phyloP scores from a whole-genome alignment of 140 eudicot species.

The Anethum foeniculum region DNA sequence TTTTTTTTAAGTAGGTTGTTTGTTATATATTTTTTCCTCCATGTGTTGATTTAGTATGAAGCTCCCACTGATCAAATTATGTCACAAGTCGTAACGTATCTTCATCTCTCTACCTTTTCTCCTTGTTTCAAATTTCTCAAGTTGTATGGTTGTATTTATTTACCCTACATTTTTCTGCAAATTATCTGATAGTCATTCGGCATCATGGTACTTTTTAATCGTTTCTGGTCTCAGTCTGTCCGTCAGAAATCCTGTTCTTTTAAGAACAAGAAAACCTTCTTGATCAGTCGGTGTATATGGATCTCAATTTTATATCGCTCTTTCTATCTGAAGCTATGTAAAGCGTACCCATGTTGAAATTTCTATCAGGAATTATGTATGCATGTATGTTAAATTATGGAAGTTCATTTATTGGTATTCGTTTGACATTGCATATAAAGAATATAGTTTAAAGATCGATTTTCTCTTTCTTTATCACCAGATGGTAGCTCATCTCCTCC shows the following conservation, averaged over 20 bases:
- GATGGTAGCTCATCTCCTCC: conserved; percentile 39
- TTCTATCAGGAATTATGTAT: background rate
- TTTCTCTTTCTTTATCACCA: conserved; percentile 15
- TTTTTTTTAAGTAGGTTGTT: background rate
- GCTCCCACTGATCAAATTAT: background rate
- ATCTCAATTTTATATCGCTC: background rate
- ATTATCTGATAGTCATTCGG: background rate
- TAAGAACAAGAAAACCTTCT: background rate
- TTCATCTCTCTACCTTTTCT: background rate
- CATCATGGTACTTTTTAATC: background rate
- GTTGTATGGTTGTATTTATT: background rate
- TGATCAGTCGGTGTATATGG: background rate
- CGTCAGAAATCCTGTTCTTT: background rate
- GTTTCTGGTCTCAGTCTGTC: background rate
- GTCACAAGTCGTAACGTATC: background rate
- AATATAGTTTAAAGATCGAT: background rate
- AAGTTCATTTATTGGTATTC: background rate
- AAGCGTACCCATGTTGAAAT: background rate
- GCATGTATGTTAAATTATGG: background rate
- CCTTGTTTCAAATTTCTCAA: background rate
- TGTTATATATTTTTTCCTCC: background rate
- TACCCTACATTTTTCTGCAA: background rate
- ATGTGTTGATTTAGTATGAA: background rate
- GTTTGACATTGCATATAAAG: background rate
- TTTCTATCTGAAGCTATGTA: background rate